Evolutionary conservation across 2,329 filamentous ascomycete genomes (phyloP), one percentile per base, ranked within the genome.

Genomic region (Scedosporium minutisporum): DNA sequence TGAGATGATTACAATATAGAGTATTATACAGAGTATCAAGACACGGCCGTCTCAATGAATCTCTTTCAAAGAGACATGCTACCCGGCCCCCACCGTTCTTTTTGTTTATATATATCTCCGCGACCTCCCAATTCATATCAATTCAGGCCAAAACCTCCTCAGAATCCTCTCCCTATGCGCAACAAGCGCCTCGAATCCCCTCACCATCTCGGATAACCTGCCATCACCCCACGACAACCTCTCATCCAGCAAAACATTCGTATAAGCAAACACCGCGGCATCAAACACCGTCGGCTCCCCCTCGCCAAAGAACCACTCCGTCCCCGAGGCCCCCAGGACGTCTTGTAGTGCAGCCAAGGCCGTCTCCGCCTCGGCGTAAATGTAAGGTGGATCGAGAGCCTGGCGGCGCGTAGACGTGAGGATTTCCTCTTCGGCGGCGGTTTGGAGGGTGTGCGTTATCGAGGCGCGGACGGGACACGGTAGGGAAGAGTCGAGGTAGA

Each of bases 241-340:
- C 69, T 86, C 80, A 64, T 89, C 85, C 60, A 96, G 75, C 61
- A 97, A 78, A 60, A 96, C 77, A 73, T 96, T 86, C 0, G 90
- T 93, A 74, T 97, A 99, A 3, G 91, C 87, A 75, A 97, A 97
- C 2, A 97, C 84, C 62, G 85, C 86, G 6, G 93, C 93, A 75
- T 99, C 95, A 68, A 97, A 93, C 25, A 93, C 71, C 0, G 87
- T 85, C 0, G 93, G 91, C 71, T 33, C 73, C 60, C 63, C 72
- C 71, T 65, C 69, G 25, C 71, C 77, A 63, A 83, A 83, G 71
- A 85, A 85, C 79, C 80, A 84, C 2, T 68, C 67, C 1, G 71
- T 68, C 10, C 72, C 68, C 5, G 69, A 61, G 4, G 12, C 58
- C 10, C n/a, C 72, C 5, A 84, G 70, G 6, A 81, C 67, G 2